Percentiles rank a stretch among this genome's conserved stretches.
These are phyloP conservation scores for Pseudogymnoascus sp. DNA, from an alignment of 2,329 filamentous ascomycete species.

Conservation along the genomic window DNA sequence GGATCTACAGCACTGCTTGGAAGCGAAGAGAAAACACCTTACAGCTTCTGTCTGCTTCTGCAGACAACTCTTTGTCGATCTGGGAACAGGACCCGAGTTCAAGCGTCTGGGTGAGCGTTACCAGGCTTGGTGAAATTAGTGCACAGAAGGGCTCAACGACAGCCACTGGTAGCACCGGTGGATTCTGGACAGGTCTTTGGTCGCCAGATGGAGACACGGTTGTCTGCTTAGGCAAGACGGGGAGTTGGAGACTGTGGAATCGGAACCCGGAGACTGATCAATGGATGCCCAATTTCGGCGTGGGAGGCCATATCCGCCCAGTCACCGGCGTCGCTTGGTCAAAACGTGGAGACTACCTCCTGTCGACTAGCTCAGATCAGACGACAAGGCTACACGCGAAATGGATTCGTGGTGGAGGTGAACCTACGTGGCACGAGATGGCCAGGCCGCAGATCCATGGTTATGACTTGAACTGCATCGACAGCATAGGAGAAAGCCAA, in stretches of 20 bases:
- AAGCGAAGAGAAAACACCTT: slow-evolving; percentile 35
- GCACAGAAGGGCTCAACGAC: slow-evolving; percentile 92
- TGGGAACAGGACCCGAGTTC: slow-evolving; percentile 81
- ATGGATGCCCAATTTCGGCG: slow-evolving; percentile 70
- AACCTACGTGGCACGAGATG: slow-evolving; percentile 83
- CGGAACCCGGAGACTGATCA: slow-evolving; percentile 50
- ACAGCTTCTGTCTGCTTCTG: slow-evolving; percentile 79
- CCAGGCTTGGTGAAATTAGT: slow-evolving; percentile 86
- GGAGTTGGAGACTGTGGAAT: slow-evolving; percentile 85
- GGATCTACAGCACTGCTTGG: slow-evolving; percentile 75
- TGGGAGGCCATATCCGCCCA: slow-evolving; percentile 75
- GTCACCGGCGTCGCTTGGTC: slow-evolving; percentile 83
- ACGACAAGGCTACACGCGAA: slow-evolving; percentile 79
- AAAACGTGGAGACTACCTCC: slow-evolving; percentile 68
- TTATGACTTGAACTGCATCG: slow-evolving; percentile 94
- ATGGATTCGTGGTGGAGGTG: slow-evolving; percentile 50
- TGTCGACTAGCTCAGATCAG: slow-evolving; percentile 87
- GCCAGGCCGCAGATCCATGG: slow-evolving; percentile 94
- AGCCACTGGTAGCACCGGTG: slow-evolving; percentile 88
- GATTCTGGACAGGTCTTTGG: slow-evolving; percentile 96
- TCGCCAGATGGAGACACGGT: slow-evolving; percentile 67
- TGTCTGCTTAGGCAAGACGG: slow-evolving; percentile 78
- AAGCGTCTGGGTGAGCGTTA: slow-evolving; percentile 83
- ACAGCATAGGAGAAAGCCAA: slow-evolving; percentile 59
- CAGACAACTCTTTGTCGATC: slow-evolving; percentile 87